Conservation (phyloP, 495 filamentous ascomycete species). For the Sordaria brevicollis region DNA sequence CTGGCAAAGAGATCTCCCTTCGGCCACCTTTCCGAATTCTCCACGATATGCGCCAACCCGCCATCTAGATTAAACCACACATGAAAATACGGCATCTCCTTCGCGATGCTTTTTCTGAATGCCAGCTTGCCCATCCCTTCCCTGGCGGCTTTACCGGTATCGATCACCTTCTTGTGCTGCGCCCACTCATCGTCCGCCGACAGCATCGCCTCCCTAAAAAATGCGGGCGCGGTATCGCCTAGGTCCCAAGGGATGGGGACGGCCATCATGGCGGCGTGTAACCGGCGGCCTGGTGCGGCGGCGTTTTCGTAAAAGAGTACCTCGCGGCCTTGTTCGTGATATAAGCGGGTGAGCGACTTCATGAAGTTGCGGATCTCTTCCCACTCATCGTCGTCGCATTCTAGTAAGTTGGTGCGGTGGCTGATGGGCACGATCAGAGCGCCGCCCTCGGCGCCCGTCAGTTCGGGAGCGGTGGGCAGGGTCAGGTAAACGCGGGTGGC, state of each 20-base stretch:
- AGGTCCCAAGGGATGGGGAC: conserved; percentile 81
- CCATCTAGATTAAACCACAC: conserved; percentile 93
- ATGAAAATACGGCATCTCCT: conserved; percentile 99
- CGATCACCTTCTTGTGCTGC: conserved; percentile 89
- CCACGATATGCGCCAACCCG: conserved; percentile 84
- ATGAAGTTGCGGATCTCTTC: conserved; percentile 99
- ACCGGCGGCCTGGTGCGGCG: conserved; percentile 63
- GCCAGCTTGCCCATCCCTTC: conserved; percentile 67
- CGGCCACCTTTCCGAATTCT: conserved; percentile 81
- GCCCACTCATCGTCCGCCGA: conserved; percentile 84
- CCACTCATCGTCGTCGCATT: conserved; percentile 99
- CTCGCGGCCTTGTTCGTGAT: conserved; percentile 79
- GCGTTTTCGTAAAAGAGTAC: conserved; percentile 98
- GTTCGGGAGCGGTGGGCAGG: conserved; percentile 80
- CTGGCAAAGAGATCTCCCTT: conserved; percentile 87
- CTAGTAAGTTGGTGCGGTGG: conserved; percentile 81
- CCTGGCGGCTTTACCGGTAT: conserved; percentile 60
- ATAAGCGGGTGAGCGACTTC: conserved; percentile 89
- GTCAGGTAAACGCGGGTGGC: conserved; percentile 83
- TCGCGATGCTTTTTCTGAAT: conserved; percentile 73
- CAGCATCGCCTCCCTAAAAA: conserved; percentile 91
- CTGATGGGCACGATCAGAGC: conserved; percentile 83
- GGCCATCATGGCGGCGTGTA: conserved; percentile 76
- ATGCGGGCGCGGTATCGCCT: conserved; percentile 83
- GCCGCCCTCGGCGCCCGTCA: conserved; percentile 57